A percentile compares a stretch with the other conserved stretches of the same genome.
phyloP scores from a whole-genome alignment of 2,329 filamentous ascomycete genomes.

The Epichloe glyceriae region DNA sequence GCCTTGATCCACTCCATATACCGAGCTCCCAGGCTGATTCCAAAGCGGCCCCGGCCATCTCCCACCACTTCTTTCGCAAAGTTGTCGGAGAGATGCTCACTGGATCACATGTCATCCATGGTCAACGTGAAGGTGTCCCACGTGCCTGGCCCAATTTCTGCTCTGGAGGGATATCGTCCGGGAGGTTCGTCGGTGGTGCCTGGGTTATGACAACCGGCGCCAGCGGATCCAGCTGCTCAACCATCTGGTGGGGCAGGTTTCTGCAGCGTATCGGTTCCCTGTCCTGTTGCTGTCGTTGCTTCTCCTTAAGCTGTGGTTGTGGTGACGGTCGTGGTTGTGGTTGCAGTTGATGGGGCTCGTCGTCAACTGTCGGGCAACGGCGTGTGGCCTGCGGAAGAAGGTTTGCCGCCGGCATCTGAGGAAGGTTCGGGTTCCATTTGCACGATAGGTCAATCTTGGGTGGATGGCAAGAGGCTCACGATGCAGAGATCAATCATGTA shows the following conservation, averaged over 20 bases:
- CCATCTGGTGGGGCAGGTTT: not conserved
- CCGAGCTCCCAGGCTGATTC: constrained; percentile 21
- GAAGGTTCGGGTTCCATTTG: not conserved
- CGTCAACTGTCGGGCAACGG: not conserved
- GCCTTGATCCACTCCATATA: constrained; percentile 23
- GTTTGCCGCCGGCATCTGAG: not conserved
- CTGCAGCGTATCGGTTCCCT: not conserved
- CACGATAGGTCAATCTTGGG: too few relatives aligned
- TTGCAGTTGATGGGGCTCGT: not conserved
- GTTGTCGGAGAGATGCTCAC: constrained; percentile 26
- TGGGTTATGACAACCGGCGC: not conserved
- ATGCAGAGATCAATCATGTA: too few relatives aligned
- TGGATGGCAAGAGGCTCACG: not conserved
- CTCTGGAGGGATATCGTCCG: not conserved
- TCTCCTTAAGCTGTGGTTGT: not conserved
- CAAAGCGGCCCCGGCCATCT: constrained; percentile 15
- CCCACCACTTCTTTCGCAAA: constrained; percentile 20
- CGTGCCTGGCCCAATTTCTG: constrained; percentile 23
- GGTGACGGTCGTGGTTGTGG: not conserved
- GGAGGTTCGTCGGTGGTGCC: not conserved
- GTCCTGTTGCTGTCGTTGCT: not conserved
- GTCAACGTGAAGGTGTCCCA: constrained; percentile 25
- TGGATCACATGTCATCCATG: constrained; percentile 28
- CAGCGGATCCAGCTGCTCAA: not conserved
- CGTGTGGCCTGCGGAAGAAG: not conserved